A percentile compares a stretch with the other conserved stretches of the same genome.
phyloP scores from a whole-genome alignment of 129 eudicot genomes.

The Flaveria brownii region DNA sequence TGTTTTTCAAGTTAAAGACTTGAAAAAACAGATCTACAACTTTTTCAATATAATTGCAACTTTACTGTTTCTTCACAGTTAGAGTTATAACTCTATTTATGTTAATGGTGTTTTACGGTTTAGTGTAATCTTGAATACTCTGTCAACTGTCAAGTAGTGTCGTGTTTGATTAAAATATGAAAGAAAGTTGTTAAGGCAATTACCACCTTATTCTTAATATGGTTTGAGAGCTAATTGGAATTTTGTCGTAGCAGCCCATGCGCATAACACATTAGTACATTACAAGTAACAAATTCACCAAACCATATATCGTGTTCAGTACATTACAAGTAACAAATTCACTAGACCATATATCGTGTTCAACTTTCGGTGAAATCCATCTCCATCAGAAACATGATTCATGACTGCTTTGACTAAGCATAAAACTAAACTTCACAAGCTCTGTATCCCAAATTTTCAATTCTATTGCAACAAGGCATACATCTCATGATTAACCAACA shows the following conservation, averaged over 20 bases:
- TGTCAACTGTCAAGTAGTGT: not conserved
- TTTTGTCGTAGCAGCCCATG: not conserved
- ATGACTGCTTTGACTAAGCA: not conserved
- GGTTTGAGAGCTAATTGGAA: not conserved
- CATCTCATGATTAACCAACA: too few species aligned
- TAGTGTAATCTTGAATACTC: not conserved
- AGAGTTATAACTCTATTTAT: not conserved
- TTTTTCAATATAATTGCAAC: not conserved
- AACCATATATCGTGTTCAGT: not conserved
- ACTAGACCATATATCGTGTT: not conserved
- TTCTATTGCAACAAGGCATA: too few species aligned
- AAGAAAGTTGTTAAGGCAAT: not conserved
- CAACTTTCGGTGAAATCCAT: not conserved
- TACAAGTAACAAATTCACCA: not conserved
- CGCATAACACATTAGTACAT: not conserved
- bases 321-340: not conserved
- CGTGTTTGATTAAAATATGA: not conserved
- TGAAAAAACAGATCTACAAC: not conserved
- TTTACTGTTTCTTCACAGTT: not conserved
- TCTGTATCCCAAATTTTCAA: too few species aligned
- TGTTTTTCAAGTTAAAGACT: not conserved
- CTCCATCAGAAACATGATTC: too few species aligned
- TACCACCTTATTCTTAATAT: not conserved
- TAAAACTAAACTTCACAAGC: too few species aligned
- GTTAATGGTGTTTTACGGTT: not conserved